A percentile compares a stretch with the other conserved stretches of the same genome.
Conservation (phyloP, 2,329 filamentous ascomycete genomes). For the Bipolaris zeicola region DNA sequence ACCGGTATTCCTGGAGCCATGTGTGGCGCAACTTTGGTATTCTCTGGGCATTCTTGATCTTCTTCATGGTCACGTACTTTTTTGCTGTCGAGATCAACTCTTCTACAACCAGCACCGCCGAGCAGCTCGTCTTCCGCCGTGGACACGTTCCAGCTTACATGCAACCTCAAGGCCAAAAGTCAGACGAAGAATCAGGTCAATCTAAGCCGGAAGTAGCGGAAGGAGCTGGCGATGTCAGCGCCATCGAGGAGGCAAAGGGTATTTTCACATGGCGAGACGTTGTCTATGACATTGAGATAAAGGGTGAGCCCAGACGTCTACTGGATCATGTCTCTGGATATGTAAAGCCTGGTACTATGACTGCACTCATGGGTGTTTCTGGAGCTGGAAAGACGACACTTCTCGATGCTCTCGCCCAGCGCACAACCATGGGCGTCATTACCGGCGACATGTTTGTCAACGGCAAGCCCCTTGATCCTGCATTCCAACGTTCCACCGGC, state of each 20-base stretch:
- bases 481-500: conserved; percentile 48
- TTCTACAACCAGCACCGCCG: conserved; percentile 65
- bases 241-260: conserved; percentile 49
- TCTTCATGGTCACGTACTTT: conserved; percentile 69
- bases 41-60: conserved; percentile 66
- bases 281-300: conserved; percentile 44
- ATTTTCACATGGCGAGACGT: conserved; percentile 49
- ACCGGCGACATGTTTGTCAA: conserved; percentile 49
- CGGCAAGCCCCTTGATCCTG: conserved; percentile 41
- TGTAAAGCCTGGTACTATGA: conserved; percentile 61
- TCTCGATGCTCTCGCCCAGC: conserved; percentile 44
- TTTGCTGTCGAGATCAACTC: conserved; percentile 69
- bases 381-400: conserved; percentile 49
- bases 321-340: conserved; percentile 61
- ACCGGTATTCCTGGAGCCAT: conserved; percentile 50
- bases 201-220: conserved; percentile 35
- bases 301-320: conserved; percentile 56
- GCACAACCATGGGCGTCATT: conserved; percentile 46
- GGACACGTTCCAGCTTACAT: conserved; percentile 52
- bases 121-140: conserved; percentile 69
- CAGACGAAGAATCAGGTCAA: conserved; percentile 46
- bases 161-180: conserved; percentile 35
- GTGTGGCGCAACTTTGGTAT: conserved; percentile 68
- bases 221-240: conserved; percentile 47
- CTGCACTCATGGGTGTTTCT: conserved; percentile 46